phyloP scores from a whole-genome alignment of 139 green algal genomes.

The Asterochloris erici region DNA sequence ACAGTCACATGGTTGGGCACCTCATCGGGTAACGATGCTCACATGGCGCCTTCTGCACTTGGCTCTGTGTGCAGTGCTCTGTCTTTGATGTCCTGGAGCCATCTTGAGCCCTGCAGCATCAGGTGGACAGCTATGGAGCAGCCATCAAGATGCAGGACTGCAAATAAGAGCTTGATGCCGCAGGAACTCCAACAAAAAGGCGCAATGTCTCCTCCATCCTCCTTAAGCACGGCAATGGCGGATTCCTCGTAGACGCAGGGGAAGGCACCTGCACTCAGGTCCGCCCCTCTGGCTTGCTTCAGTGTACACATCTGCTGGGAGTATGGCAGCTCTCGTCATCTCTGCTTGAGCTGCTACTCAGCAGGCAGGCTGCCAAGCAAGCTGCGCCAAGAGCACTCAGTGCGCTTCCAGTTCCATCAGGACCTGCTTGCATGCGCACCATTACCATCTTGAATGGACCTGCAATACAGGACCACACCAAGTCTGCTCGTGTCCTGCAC shows the following conservation, averaged over 20 bases:
- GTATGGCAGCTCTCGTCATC: background rate
- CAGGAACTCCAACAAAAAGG: constrained; percentile 51
- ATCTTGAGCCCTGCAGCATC: no score
- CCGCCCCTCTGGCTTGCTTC: background rate
- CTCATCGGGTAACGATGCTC: constrained; percentile 38
- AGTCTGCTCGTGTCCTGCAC: no score
- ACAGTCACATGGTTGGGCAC: constrained; percentile 87
- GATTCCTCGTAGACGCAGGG: constrained; percentile 85
- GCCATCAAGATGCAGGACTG: no score
- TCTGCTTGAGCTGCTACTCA: background rate
- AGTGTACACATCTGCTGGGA: background rate
- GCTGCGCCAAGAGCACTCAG: background rate
- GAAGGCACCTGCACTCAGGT: constrained; percentile 83
- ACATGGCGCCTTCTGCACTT: no score
- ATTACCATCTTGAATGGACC: background rate
- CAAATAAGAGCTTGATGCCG: no score
- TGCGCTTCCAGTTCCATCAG: background rate
- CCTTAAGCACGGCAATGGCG: constrained; percentile 33
- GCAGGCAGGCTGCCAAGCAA: background rate
- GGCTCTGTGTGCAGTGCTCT: no score
- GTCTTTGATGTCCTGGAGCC: no score
- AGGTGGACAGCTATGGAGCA: no score
- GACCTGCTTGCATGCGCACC: background rate
- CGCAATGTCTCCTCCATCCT: constrained; percentile 85
- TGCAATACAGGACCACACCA: background rate